Evolutionary conservation across 179 eudicot genomes (phyloP).

Genomic region (Spinacia oleracea): DNA sequence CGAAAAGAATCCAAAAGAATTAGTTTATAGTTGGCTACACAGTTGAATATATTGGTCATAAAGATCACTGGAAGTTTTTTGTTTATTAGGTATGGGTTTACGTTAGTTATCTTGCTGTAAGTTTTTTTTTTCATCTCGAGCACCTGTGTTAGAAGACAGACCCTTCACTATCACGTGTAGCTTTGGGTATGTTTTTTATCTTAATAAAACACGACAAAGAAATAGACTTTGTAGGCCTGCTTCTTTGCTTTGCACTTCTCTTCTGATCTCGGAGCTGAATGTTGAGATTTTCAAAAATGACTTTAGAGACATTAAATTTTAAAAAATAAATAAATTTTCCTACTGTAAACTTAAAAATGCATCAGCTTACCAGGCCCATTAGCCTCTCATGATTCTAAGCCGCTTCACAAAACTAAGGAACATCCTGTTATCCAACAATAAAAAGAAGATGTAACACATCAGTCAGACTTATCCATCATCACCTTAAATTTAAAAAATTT

Average conservation of each 20-base stretch:
- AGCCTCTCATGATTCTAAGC: slow-evolving; percentile 88
- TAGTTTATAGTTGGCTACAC: too few relatives aligned
- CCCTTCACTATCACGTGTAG: too few relatives aligned
- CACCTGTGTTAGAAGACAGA: too few relatives aligned
- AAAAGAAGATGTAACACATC: neutral
- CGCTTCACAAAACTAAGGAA: slow-evolving; percentile 65
- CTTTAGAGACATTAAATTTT: neutral
- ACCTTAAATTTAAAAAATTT: too few relatives aligned
- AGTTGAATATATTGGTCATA: neutral
- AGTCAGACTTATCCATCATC: too few relatives aligned
- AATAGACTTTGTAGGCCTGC: slow-evolving; percentile 42
- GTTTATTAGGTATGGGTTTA: neutral
- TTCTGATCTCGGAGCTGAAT: slow-evolving; percentile 60
- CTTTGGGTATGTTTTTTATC: slow-evolving; percentile 22
- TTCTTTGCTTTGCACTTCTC: slow-evolving; percentile 45
- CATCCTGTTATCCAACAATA: slow-evolving; percentile 50
- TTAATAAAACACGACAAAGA: neutral
- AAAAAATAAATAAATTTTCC: too few relatives aligned
- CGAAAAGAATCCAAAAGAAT: too few relatives aligned
- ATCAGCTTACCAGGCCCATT: slow-evolving; percentile 67
- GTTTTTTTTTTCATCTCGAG: neutral
- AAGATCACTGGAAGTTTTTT: neutral
- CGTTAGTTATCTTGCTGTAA: neutral
- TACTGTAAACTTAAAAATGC: too few relatives aligned
- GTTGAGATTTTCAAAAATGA: neutral